Evolutionary conservation across 345 rosid species (phyloP), one percentile per base, ranked within the genome.

Genomic region (Hibiscus syriacus): DNA sequence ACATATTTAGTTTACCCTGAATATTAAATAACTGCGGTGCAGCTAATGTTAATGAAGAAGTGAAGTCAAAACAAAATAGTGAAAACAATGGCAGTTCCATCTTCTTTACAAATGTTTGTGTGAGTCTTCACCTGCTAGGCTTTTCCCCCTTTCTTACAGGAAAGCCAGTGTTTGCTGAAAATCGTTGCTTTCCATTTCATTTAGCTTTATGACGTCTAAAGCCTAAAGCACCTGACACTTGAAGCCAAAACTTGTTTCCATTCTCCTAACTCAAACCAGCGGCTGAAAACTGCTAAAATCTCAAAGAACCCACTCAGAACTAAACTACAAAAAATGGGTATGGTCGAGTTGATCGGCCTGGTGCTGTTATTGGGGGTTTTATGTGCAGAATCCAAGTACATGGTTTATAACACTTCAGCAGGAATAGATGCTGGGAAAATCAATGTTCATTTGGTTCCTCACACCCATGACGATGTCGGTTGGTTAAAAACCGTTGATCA

Each of bases 401-500:
- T 80, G 78, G 87, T 75, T 32, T 94, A 91, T 74, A 86, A 94
- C 80, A 94, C 99, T 67, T 86, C 95, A n/a, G 85, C 85, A 62
- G 87, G n/a, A 41, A 77, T 87, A 23, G 96, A 85, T 62, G 81
- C 89, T 3, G 86, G 81, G 58, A 94, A 94, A 77, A 86, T 94
- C 70, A 94, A 94, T 66, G 99, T 91, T 73, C 99, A 94, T 77
- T 73, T 94, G 76, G 99, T 94, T 70, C 82, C 95, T 77, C 99
- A 94, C 70, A 74, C 96, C 11, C 99, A 94, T 73, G 99, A 87
- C 53, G 99, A 94, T 55, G 99, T 94, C 67, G 99, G 99, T 63
- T 91, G 99, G 97, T 74, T 94, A 61, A 94, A 91, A 86, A 94
- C 99, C 3, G 86, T 94, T 78, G 99, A 91, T 70, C 99, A 94